Percentiles rank a stretch among this genome's conserved stretches.
phyloP scores from a whole-genome alignment of 2,329 filamentous ascomycete species.

The Colletotrichum viniferum region DNA sequence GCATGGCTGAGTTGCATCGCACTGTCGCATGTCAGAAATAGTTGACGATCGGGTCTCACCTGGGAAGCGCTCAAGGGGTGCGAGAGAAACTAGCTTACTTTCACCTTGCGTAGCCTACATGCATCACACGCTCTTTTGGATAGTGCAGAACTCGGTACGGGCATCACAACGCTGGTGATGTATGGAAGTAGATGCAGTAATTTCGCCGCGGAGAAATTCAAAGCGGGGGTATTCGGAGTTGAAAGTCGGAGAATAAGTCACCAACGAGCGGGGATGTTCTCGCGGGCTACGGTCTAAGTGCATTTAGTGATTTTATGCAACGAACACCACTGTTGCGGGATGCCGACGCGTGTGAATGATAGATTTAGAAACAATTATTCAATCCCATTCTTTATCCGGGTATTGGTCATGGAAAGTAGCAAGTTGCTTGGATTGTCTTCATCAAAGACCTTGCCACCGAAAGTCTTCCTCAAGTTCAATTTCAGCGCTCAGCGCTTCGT shows the following conservation, averaged over 20 bases:
- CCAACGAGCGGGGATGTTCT: background rate
- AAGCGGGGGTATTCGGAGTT: background rate
- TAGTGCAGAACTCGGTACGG: background rate
- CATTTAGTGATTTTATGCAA: background rate
- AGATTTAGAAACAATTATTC: too few species aligned
- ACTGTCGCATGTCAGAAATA: background rate
- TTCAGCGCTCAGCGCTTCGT: background rate
- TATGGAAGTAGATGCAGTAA: background rate
- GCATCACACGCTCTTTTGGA: background rate
- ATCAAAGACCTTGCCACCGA: background rate
- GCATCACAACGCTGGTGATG: background rate
- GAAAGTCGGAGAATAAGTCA: background rate
- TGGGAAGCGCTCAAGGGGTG: background rate
- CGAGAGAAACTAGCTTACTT: background rate
- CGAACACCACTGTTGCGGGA: background rate
- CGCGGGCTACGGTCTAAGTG: background rate
- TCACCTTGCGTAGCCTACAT: background rate
- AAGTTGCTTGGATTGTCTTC: fast-evolving
- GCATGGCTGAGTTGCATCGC: background rate
- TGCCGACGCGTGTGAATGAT: too few species aligned
- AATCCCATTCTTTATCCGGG: too few species aligned
- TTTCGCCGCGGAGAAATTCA: background rate
- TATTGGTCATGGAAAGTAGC: too few species aligned
- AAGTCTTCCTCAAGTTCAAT: background rate
- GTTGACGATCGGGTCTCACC: background rate